Evolutionary conservation across 352 stramenopile species (phyloP).

Genomic region (Halophytophthora batemanensis): DNA sequence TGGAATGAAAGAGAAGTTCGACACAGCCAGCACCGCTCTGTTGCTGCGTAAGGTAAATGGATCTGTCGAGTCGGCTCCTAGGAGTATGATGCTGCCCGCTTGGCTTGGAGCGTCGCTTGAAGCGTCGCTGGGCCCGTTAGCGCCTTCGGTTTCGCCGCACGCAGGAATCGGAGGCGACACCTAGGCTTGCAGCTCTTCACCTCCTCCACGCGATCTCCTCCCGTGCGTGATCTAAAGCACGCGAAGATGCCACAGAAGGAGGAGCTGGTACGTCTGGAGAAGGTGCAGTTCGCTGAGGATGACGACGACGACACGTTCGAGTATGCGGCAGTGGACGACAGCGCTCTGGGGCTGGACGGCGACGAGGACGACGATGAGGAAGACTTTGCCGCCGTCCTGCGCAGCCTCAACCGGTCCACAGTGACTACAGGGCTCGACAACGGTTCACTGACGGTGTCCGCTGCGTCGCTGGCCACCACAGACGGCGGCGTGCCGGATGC

Average conservation of each 20-base stretch:
- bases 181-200: no score
- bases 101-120: neutral
- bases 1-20: constrained; percentile 7
- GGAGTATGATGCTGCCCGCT: neutral
- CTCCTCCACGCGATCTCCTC: no score
- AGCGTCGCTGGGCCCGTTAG: no score
- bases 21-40: neutral
- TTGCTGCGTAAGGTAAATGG: neutral
- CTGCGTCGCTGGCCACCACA: constrained; percentile 6
- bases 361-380: constrained; percentile 87
- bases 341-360: constrained; percentile 36
- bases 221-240: no score
- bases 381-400: constrained; percentile 81
- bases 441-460: constrained; percentile 6
- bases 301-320: constrained; percentile 82
- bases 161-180: no score
- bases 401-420: constrained; percentile 68
- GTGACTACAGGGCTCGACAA: constrained; percentile 27
- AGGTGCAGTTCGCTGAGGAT: constrained; percentile 82
- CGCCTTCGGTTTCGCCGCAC: no score
- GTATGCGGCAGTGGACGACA: constrained; percentile 77
- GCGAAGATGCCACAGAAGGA: constrained; percentile 44
- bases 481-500: constrained; percentile 11
- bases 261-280: constrained; percentile 84
- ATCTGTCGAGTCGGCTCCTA: no score